Conservation (phyloP, 2,329 filamentous ascomycete genomes). For the Scleromitrula shiraiana region DNA sequence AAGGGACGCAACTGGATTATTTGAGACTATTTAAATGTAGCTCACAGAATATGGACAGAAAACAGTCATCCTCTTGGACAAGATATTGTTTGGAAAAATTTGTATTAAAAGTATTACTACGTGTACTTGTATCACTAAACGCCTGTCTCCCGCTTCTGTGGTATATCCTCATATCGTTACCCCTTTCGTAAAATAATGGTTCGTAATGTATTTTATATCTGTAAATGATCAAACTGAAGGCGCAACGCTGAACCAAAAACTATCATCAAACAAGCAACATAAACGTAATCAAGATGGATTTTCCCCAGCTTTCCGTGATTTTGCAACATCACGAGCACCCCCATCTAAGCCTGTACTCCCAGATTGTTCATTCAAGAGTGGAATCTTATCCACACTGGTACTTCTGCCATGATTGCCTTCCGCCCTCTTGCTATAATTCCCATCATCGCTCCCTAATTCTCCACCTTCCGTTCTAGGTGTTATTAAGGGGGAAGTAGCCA, state of each 20-base stretch:
- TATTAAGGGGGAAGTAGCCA: conserved; percentile 34
- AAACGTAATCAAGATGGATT: conserved; percentile 18
- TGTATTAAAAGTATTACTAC: too few species aligned
- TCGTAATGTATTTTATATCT: not conserved
- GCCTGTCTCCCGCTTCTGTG: too few species aligned
- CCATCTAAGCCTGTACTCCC: conserved; percentile 38
- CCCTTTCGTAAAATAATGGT: too few species aligned
- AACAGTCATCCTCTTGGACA: too few species aligned
- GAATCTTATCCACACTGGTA: conserved; percentile 44
- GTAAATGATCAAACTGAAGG: too few species aligned
- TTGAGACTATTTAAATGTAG: too few species aligned
- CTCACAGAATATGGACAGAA: too few species aligned
- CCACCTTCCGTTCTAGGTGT: conserved; percentile 29
- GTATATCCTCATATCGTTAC: too few species aligned
- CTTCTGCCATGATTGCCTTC: conserved; percentile 13
- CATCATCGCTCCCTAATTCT: conserved; percentile 5
- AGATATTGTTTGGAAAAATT: too few species aligned
- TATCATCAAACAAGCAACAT: not conserved
- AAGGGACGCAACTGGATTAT: too few species aligned
- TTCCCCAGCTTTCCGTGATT: conserved; percentile 38
- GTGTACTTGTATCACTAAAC: too few species aligned
- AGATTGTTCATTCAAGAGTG: conserved; percentile 44
- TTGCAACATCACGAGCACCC: conserved; percentile 38
- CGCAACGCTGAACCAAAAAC: not conserved
- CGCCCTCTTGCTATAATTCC: not conserved